Conservation (phyloP, 306 rosid genomes). For the Castanea sativa region DNA sequence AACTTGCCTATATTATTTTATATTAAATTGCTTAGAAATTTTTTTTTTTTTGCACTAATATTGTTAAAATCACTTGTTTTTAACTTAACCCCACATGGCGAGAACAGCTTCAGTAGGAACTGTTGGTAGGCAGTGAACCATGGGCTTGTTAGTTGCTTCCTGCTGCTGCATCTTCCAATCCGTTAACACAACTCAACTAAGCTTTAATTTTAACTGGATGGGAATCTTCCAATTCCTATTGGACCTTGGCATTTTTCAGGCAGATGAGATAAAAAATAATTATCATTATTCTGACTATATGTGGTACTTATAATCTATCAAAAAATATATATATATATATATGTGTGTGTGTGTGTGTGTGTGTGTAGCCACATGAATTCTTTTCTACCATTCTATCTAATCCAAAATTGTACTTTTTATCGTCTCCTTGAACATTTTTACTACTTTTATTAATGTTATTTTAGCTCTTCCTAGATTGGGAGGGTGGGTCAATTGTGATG, state of each 20-base stretch:
- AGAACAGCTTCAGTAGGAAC: background rate
- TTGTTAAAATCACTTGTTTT: background rate
- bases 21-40: background rate
- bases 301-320: no score
- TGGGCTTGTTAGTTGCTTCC: background rate
- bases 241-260: background rate
- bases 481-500: no score
- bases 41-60: background rate
- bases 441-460: no score
- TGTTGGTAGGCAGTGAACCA: background rate
- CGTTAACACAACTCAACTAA: background rate
- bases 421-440: no score
- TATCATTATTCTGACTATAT: no score
- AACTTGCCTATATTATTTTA: background rate
- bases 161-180: background rate
- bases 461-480: no score
- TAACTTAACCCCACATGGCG: background rate
- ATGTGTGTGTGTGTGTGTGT: no score
- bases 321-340: no score
- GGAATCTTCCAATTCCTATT: background rate
- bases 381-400: background rate
- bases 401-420: no score
- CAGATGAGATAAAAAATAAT: background rate
- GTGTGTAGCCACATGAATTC: background rate
- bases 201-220: background rate